Percentiles rank a stretch among this genome's conserved stretches.
These are phyloP conservation scores for Erysimum cheiranthoides DNA, from an alignment of 345 rosid genomes.

Conservation along the genomic window DNA sequence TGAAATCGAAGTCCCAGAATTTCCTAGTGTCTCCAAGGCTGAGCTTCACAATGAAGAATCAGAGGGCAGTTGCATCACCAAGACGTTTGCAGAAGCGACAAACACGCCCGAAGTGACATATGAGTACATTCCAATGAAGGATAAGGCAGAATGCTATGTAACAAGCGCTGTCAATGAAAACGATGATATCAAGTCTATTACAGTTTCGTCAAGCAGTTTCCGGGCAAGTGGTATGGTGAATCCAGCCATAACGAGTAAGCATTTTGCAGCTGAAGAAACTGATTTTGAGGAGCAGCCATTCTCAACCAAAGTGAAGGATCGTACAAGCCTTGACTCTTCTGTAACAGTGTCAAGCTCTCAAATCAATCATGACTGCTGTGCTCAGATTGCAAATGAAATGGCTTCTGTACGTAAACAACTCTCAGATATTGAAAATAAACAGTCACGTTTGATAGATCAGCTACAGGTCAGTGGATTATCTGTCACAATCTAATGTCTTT, in stretches of 20 bases:
- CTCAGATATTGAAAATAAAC: constrained; percentile 75
- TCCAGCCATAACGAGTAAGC: constrained; percentile 51
- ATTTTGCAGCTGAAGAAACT: constrained; percentile 55
- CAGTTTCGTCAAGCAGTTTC: constrained; percentile 56
- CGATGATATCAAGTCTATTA: constrained; percentile 57
- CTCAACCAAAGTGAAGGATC: constrained; percentile 57
- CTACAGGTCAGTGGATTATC: constrained; percentile 65
- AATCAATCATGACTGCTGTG: constrained; percentile 58
- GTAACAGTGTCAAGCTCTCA: constrained; percentile 68
- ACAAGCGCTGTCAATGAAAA: constrained; percentile 54
- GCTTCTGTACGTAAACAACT: constrained; percentile 76
- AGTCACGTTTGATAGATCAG: constrained; percentile 70
- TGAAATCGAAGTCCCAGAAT: constrained; percentile 75
- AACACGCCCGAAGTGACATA: constrained; percentile 55
- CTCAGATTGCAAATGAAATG: constrained; percentile 69
- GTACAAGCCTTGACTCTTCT: constrained; percentile 77
- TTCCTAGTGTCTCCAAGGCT: constrained; percentile 47
- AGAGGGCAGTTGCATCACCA: constrained; percentile 75
- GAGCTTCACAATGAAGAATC: constrained; percentile 76
- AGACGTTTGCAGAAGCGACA: constrained; percentile 56
- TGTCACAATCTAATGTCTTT: background rate
- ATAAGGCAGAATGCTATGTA: constrained; percentile 66
- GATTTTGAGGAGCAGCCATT: constrained; percentile 53
- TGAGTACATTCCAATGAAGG: constrained; percentile 65
- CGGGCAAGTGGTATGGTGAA: constrained; percentile 50